Evolutionary conservation across 169 alveolate genomes (phyloP).

Genomic region (Eimeria necatrix): DNA sequence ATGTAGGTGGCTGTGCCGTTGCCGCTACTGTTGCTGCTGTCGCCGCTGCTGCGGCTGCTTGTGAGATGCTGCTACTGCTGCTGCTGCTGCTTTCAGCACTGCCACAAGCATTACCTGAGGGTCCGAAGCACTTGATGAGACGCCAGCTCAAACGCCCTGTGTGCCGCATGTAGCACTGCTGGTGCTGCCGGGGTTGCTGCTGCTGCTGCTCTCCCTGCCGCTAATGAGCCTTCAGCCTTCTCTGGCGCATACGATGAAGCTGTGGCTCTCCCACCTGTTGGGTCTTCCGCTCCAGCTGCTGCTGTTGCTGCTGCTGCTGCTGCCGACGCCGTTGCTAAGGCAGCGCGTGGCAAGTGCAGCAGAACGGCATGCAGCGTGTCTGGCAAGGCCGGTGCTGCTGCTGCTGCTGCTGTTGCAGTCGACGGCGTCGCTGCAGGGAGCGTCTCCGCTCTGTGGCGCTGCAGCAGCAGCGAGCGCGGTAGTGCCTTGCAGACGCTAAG

Average conservation of each 20-base stretch:
- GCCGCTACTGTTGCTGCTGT: neutral
- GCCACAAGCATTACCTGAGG: neutral
- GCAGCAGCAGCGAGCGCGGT: constrained; percentile 30
- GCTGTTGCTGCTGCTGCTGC: constrained; percentile 23
- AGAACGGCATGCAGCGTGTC: neutral
- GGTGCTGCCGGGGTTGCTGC: neutral
- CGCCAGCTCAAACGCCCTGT: neutral
- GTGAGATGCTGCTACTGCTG: neutral
- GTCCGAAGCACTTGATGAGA: constrained; percentile 50
- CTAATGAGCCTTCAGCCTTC: neutral
- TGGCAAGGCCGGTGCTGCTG: neutral
- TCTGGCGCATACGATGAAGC: no score
- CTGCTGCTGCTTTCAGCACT: neutral
- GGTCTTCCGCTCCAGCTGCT: neutral
- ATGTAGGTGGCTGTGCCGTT: neutral
- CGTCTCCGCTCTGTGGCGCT: constrained; percentile 29
- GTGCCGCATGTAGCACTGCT: constrained; percentile 15
- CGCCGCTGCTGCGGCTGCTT: neutral
- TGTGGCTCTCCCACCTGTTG: no score
- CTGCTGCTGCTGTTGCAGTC: constrained; percentile 20
- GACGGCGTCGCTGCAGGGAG: constrained; percentile 10
- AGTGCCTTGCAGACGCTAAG: constrained; percentile 17
- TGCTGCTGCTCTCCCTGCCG: constrained; percentile 32
- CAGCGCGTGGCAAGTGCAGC: constrained; percentile 64
- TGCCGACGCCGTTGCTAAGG: constrained; percentile 5